Evolutionary conservation across 2,329 filamentous ascomycete species (phyloP).

Genomic region (Fusarium ambrosium): DNA sequence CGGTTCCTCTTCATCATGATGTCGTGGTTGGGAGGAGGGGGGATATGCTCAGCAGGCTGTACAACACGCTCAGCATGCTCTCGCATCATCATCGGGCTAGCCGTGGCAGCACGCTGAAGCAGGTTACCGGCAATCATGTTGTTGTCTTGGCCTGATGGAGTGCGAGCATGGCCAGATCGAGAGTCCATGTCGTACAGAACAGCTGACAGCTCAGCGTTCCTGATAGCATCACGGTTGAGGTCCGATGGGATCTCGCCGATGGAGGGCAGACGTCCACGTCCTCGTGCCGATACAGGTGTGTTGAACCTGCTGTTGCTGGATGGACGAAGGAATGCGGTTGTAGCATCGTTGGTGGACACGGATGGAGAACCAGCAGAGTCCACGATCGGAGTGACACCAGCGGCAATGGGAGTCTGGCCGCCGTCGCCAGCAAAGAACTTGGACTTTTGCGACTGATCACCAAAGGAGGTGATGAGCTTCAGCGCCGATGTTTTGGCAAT

Average conservation of each 20-base stretch:
- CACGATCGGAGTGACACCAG: conserved; percentile 89
- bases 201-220: conserved; percentile 40
- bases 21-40: conserved; percentile 72
- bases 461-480: conserved; percentile 93
- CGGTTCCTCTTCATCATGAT: conserved; percentile 71
- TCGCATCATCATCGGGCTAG: conserved; percentile 75
- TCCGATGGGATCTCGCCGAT: conserved; percentile 73
- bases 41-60: conserved; percentile 48
- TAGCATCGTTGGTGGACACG: conserved; percentile 66
- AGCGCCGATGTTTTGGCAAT: conserved; percentile 86
- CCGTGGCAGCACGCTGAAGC: conserved; percentile 75
- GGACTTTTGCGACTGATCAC: conserved; percentile 71
- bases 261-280: conserved; percentile 78
- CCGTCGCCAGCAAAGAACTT: conserved; percentile 73
- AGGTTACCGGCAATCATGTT: conserved; percentile 59
- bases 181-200: conserved; percentile 44
- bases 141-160: conserved; percentile 59
- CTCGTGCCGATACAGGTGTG: conserved; percentile 74
- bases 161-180: conserved; percentile 52
- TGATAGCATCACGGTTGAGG: conserved; percentile 49
- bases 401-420: conserved; percentile 81
- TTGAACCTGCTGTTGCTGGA: conserved; percentile 77
- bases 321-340: conserved; percentile 77
- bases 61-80: conserved; percentile 58
- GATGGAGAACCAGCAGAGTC: conserved; percentile 77